Evolutionary conservation across 208 protist species (phyloP).

Genomic region (Leishmania aethiopica): DNA sequence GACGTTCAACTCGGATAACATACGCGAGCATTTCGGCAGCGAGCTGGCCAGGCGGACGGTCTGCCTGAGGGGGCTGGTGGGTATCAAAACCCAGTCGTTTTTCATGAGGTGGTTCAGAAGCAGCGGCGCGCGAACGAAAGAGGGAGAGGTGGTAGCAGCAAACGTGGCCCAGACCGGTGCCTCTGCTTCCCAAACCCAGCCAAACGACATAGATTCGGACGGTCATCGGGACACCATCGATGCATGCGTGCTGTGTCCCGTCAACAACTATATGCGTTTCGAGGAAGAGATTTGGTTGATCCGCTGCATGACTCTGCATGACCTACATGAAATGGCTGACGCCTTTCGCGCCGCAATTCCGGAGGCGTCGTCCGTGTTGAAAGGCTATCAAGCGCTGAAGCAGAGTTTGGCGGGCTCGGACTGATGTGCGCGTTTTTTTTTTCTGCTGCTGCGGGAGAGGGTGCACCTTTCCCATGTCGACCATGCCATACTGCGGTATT

Average conservation of each 20-base stretch:
- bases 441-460: too few relatives aligned
- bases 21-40: slow-evolving; percentile 4
- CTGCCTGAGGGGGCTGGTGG: slow-evolving; percentile 21
- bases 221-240: not conserved
- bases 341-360: slow-evolving; percentile 3
- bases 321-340: slow-evolving; percentile 4
- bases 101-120: not conserved
- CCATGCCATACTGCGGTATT: too few relatives aligned
- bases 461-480: too few relatives aligned
- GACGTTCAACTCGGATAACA: not conserved
- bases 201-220: not conserved
- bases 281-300: slow-evolving; percentile 18
- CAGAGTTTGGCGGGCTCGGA: not conserved
- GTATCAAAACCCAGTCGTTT: slow-evolving; percentile 1
- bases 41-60: slow-evolving; percentile 17
- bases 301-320: slow-evolving; percentile 10
- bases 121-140: not conserved
- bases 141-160: not conserved
- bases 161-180: not conserved
- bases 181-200: not conserved
- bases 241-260: not conserved
- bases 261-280: not conserved
- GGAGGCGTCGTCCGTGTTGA: not conserved
- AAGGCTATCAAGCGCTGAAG: not conserved
- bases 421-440: not conserved